Base-by-base conservation (phyloP, 129 eudicot species). In the Apium graveolens region DNA sequence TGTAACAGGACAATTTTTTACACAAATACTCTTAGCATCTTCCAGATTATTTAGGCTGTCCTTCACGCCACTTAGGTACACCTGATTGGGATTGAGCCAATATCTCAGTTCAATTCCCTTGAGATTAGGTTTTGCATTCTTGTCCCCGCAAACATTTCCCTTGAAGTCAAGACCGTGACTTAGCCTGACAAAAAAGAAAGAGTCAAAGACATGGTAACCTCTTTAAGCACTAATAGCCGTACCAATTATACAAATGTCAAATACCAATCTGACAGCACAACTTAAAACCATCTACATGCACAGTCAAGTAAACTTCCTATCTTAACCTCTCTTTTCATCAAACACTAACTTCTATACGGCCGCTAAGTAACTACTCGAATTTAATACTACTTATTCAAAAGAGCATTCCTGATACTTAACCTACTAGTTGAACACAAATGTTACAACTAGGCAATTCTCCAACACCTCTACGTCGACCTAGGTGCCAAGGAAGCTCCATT, bases 61-160 rank as follows among this genome's bases (percentile, higher is more conserved):
- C 80, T 95, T 95, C 44, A 87, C 48, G 60, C 96, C 96, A 75
- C 92, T 88, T 84, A 88, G 88, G 80, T 90, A 91, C 63, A 95
- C 96, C 83, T 95, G 98, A 79, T 95, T 95, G 42, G 97, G 97
- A 73, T 95, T 95, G 49, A 88, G 81, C 86, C 89, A 95, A 60
- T 92, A 95, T 78, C 86, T 92, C 37, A 92, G 88, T 79, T 95
- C 94, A 86, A 92, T 79, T 81, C 90, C 88, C 73, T 83, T 87
- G 53, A 95, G 97, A 77, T 88, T 75, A 10, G 85, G 92, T 80
- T 91, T 88, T 69, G 86, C 89, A 84, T 89, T 90, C 79, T 84
- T 90, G 76, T 90, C 97, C 12, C 99, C 99, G 80, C 99, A 95
- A 26, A 95, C 89, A 78, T 95, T 91, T 27, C 99, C 99, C 82